phyloP scores from a whole-genome alignment of 768 basidiomycete species.

The Myochromella boudieri region DNA sequence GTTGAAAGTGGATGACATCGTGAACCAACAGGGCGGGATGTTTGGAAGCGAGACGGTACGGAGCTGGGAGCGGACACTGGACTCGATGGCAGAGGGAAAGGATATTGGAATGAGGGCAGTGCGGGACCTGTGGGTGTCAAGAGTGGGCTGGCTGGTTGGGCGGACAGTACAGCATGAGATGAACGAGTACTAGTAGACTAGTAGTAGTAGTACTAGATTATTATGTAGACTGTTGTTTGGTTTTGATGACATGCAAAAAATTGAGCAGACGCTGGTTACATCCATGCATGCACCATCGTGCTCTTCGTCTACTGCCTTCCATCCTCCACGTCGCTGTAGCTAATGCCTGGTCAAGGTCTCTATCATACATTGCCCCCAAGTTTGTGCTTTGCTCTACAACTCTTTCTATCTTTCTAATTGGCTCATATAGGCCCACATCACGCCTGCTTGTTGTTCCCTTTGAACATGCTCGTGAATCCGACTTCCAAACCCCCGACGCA shows the following conservation, averaged over 20 bases:
- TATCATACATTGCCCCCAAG: too few relatives aligned
- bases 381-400: too few relatives aligned
- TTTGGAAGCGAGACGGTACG: constrained; percentile 71
- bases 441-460: constrained; percentile 9
- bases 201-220: constrained; percentile 5
- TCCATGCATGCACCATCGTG: constrained; percentile 52
- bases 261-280: constrained; percentile 21
- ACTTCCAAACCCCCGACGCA: constrained; percentile 27
- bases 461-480: constrained; percentile 20
- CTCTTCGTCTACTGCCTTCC: constrained; percentile 32
- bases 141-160: constrained; percentile 80
- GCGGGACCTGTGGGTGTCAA: constrained; percentile 66
- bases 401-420: too few relatives aligned
- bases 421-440: background rate
- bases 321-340: constrained; percentile 49
- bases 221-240: constrained; percentile 13
- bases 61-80: constrained; percentile 68
- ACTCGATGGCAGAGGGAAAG: constrained; percentile 61
- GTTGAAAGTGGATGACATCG: constrained; percentile 61
- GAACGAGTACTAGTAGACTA: constrained; percentile 26
- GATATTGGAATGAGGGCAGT: constrained; percentile 37
- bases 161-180: constrained; percentile 35
- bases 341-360: constrained; percentile 47
- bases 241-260: constrained; percentile 17
- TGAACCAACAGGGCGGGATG: constrained; percentile 77